Conservation (phyloP, 164 flowering plant genomes). For the Annona cherimola region DNA sequence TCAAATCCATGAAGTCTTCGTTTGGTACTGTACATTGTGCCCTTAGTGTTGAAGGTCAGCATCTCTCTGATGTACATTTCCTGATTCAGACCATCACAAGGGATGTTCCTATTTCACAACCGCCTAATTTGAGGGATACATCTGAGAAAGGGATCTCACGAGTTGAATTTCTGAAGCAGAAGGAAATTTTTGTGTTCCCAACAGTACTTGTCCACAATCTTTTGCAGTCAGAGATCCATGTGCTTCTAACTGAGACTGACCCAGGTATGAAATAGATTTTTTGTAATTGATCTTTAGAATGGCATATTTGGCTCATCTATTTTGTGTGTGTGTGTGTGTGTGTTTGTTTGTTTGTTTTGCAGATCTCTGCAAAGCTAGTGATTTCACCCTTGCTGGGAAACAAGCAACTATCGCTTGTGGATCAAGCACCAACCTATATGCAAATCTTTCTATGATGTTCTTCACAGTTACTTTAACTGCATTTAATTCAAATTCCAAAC, state of each 20-base stretch:
- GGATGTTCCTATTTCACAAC: slow-evolving; percentile 58
- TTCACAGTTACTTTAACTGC: slow-evolving; percentile 61
- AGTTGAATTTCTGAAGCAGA: slow-evolving; percentile 73
- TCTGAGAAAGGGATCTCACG: slow-evolving; percentile 33
- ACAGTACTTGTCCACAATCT: slow-evolving; percentile 68
- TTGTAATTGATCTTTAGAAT: not conserved
- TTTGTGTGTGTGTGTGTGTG: no score
- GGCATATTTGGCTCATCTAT: not conserved
- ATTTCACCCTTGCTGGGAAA: slow-evolving; percentile 39
- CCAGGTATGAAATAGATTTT: slow-evolving; percentile 40
- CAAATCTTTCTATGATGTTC: slow-evolving; percentile 62
- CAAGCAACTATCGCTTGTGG: slow-evolving; percentile 62
- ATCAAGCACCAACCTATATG: slow-evolving; percentile 65
- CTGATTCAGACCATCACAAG: slow-evolving; percentile 68
- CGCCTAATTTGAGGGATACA: slow-evolving; percentile 34
- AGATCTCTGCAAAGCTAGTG: slow-evolving; percentile 33
- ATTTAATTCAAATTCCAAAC: slow-evolving; percentile 55
- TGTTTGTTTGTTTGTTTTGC: slow-evolving; percentile 19
- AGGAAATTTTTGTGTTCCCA: slow-evolving; percentile 84
- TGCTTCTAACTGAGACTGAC: slow-evolving; percentile 52
- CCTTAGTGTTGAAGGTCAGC: slow-evolving; percentile 32
- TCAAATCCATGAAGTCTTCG: slow-evolving; percentile 43
- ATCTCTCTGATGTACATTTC: slow-evolving; percentile 47
- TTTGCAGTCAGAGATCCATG: slow-evolving; percentile 60
- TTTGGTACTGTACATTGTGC: slow-evolving; percentile 63